Base-by-base conservation (phyloP, 73 alveolate genomes). In the Paramecium biaurelia region DNA sequence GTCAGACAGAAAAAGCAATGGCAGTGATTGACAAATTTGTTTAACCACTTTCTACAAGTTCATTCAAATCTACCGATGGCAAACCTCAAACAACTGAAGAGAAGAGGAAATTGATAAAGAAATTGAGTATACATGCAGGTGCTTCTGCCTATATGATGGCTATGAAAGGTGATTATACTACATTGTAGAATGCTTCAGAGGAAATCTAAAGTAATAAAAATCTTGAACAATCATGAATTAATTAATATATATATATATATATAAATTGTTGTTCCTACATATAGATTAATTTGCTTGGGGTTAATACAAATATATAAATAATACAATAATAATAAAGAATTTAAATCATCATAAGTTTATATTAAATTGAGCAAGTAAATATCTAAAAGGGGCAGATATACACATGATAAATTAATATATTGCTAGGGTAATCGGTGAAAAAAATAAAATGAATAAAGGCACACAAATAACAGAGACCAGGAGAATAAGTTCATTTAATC, bases 81-180 rank as follows among this genome's bases (percentile, higher is more conserved):
- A 20, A 63, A 63, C 84, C 84, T 30, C 45, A 63, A 14, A 12
- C 84, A 5, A 26, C 84, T 26, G 84, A 20, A 5, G 84, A 63
- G 4, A 63, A 63, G 45, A 63, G 45, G 45, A 63, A 63, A 63
- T 26, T 63, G 45, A 26, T 63, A 32, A 63, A 63, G 45, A 63
- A 20, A 63, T 1, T 63, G 47, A 63, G 84, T 7, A 26, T 63
- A 14, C 21, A 63, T 30, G 84, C 84, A 3, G 84, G 49, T 9
- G 84, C 84, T 63, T 63, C 84, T 30, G 84, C 84, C 6, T 32
- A 63, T 32, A 63, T 63, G 49, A 63, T 63, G 84, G 84, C 84
- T 7, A 32, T 63, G 45, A 63, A 26, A 30, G 84, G 84, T 1
- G 84, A 63, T 63, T 63, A 30, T 32, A 26, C 84, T 26, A 63